Conservation (phyloP, 208 protist genomes). For the Vickermania ingenoplastis region DNA sequence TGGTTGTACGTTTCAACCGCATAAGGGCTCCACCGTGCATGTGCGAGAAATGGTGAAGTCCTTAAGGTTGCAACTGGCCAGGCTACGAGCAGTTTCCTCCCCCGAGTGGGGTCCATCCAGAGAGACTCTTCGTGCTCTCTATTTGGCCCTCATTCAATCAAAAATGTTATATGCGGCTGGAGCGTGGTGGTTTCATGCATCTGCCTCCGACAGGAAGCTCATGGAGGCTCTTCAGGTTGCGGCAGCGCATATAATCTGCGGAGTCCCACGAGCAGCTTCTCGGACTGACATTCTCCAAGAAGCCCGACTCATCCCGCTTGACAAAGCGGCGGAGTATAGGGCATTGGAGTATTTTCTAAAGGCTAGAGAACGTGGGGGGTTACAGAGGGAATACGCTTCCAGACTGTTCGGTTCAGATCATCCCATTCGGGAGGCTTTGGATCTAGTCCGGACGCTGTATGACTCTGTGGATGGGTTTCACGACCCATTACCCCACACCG, state of each 20-base stretch:
- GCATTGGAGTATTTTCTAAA: not conserved
- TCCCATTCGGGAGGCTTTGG: not conserved
- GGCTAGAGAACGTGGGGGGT: not conserved
- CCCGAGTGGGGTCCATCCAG: not conserved
- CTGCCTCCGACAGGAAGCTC: not conserved
- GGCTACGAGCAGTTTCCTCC: not conserved
- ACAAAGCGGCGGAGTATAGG: not conserved
- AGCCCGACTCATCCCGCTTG: not conserved
- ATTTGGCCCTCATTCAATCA: slow-evolving; percentile 1
- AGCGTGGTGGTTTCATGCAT: not conserved
- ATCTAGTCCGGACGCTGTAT: not conserved
- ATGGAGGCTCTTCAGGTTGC: not conserved
- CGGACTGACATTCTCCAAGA: not conserved
- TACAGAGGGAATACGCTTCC: not conserved
- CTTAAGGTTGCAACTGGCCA: not conserved
- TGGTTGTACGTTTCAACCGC: not conserved
- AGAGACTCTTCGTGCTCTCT: not conserved
- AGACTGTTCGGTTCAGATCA: not conserved
- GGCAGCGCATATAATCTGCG: not conserved
- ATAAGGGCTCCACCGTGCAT: not conserved
- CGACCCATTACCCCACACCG: not conserved
- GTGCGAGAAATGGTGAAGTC: not conserved
- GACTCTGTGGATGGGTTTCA: not conserved
- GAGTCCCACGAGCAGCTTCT: not conserved
- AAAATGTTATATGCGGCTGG: not conserved